Percentiles rank a stretch among this genome's conserved stretches.
These are phyloP conservation scores for Fusarium oxysporum DNA, from an alignment of 2,329 filamentous ascomycete species.

Conservation along the genomic window DNA sequence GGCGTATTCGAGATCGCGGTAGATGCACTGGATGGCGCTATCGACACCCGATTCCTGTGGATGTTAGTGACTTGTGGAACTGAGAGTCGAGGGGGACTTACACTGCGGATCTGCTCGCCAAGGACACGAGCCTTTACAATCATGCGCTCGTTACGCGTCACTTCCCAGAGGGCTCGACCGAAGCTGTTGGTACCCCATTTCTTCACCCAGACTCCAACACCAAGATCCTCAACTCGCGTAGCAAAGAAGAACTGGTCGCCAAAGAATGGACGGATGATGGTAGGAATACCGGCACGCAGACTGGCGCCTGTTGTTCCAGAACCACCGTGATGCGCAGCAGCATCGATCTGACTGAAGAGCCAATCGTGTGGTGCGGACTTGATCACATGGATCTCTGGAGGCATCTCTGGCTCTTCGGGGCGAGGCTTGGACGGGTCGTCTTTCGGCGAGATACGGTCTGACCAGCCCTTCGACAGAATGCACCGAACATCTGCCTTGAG, in stretches of 20 bases:
- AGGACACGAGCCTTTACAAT: slow-evolving; percentile 84
- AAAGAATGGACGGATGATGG: slow-evolving; percentile 96
- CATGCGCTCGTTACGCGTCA: slow-evolving; percentile 90
- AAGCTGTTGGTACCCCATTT: slow-evolving; percentile 90
- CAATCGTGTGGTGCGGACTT: slow-evolving; percentile 95
- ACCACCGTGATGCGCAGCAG: slow-evolving; percentile 93
- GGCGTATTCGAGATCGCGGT: slow-evolving; percentile 94
- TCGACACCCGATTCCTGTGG: slow-evolving; percentile 88
- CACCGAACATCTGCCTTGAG: slow-evolving; percentile 92
- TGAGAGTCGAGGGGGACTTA: slow-evolving; percentile 56
- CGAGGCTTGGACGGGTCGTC: slow-evolving; percentile 59
- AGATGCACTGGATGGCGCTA: slow-evolving; percentile 90
- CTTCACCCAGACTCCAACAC: slow-evolving; percentile 89
- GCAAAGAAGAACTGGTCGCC: slow-evolving; percentile 99
- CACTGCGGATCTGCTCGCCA: slow-evolving; percentile 87
- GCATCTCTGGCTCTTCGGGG: slow-evolving; percentile 72
- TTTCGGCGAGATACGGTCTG: slow-evolving; percentile 75
- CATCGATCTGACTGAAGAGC: slow-evolving; percentile 94
- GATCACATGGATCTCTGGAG: slow-evolving; percentile 87
- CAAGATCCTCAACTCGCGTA: slow-evolving; percentile 87
- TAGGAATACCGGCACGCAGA: slow-evolving; percentile 89
- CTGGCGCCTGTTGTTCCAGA: slow-evolving; percentile 95
- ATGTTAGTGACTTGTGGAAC: slow-evolving; percentile 42
- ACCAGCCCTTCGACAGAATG: slow-evolving; percentile 97
- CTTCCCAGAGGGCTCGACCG: slow-evolving; percentile 89